Conservation (phyloP, 1,139 yeast species). For the Arxiozyma telluris region DNA sequence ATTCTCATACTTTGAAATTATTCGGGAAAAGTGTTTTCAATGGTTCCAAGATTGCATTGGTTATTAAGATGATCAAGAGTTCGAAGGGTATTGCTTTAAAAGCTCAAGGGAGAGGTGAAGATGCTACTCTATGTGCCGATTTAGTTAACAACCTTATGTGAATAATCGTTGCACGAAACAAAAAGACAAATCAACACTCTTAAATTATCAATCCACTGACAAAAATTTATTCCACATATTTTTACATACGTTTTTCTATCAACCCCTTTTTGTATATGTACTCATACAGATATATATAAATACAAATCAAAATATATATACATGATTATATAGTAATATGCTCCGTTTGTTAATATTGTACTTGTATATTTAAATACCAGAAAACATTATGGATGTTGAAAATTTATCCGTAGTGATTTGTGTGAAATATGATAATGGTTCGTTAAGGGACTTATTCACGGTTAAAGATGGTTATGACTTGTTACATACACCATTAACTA, state of each 20-base stretch:
- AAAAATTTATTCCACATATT: too few species aligned
- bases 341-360: not conserved
- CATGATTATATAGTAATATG: not conserved
- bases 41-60: constrained; percentile 62
- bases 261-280: not conserved
- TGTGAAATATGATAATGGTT: too few species aligned
- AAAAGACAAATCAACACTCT: not conserved
- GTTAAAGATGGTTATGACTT: too few species aligned
- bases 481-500: too few species aligned
- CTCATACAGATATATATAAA: not conserved
- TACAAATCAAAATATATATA: too few species aligned
- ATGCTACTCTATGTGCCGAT: constrained; percentile 39
- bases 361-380: not conserved
- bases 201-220: not conserved
- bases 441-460: too few species aligned
- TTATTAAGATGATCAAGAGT: constrained; percentile 62
- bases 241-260: not conserved
- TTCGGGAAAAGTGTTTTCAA: constrained; percentile 66
- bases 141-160: constrained; percentile 38
- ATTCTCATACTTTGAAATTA: constrained; percentile 64
- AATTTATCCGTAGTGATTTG: too few species aligned
- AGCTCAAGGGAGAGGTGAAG: constrained; percentile 61
- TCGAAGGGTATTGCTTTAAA: constrained; percentile 74
- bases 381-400: too few species aligned
- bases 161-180: not conserved